Conservation (phyloP, 441 rosid species). For the Pelargonium cotyledonis region DNA sequence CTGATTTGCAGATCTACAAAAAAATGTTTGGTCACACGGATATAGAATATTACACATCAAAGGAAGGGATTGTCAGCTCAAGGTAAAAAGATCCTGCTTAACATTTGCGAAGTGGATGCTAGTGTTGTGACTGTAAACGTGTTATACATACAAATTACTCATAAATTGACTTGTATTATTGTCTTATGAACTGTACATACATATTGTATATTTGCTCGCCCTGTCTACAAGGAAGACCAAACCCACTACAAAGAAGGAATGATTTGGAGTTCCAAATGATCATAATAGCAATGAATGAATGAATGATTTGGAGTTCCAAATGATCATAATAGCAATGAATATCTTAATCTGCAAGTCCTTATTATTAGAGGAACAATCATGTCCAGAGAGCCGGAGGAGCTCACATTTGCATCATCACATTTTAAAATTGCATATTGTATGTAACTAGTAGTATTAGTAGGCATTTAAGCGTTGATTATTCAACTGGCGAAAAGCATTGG, state of each 20-base stretch:
- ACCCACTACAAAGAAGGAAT: neutral
- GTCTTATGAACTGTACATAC: neutral
- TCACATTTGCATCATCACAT: neutral
- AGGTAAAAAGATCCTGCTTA: neutral
- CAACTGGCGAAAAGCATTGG: neutral
- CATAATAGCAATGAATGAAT: no score
- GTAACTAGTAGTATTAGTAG: neutral
- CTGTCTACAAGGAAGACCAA: neutral
- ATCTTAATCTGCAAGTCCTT: neutral
- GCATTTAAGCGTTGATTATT: neutral
- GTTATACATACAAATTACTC: neutral
- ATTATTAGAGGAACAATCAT: neutral
- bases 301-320: no score
- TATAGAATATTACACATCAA: neutral
- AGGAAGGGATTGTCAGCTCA: neutral
- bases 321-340: neutral
- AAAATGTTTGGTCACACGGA: neutral
- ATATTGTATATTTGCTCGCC: neutral
- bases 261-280: neutral
- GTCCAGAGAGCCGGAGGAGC: conserved; percentile 5
- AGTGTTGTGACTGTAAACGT: neutral
- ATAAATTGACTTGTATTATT: neutral
- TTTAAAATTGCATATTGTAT: neutral
- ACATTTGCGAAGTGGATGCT: neutral
- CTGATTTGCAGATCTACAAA: conserved; percentile 6